Evolutionary conservation across 2,329 filamentous ascomycete genomes (phyloP).

Genomic region (Saccharata proteae): DNA sequence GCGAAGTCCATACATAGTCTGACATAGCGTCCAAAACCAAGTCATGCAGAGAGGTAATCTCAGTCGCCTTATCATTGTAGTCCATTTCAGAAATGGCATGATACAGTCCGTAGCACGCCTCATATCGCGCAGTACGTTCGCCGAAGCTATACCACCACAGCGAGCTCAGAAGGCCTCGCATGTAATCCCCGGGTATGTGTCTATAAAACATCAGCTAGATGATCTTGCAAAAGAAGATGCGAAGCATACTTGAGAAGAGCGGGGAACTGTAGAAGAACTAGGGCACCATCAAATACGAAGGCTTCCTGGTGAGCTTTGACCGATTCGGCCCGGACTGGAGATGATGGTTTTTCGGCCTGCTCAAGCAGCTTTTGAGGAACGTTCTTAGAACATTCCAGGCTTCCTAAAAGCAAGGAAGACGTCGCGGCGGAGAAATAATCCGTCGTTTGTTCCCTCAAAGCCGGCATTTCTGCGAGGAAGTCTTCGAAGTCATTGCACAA

Average conservation of each 20-base stretch:
- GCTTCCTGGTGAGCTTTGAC: slow-evolving; percentile 3
- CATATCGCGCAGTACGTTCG: slow-evolving; percentile 5
- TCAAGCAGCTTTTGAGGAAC: not conserved
- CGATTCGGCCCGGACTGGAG: too few species aligned
- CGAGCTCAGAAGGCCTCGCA: slow-evolving; percentile 4
- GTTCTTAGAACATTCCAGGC: not conserved
- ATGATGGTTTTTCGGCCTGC: slow-evolving; percentile 1
- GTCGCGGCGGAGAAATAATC: slow-evolving; percentile 7
- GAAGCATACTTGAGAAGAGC: slow-evolving; percentile 2
- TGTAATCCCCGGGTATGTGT: slow-evolving; percentile 3
- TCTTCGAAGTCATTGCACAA: slow-evolving; percentile 8
- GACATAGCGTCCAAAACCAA: slow-evolving; percentile 8
- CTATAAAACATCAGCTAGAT: not conserved
- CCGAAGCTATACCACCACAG: slow-evolving; percentile 8
- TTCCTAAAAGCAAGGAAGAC: not conserved
- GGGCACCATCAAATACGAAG: slow-evolving; percentile 5
- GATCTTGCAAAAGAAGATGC: not conserved
- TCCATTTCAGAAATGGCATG: slow-evolving; percentile 1
- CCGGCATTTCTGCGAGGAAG: too few species aligned
- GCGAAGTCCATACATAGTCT: slow-evolving; percentile 5
- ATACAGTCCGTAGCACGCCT: not conserved
- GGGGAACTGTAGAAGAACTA: slow-evolving; percentile 6
- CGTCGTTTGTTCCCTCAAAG: slow-evolving; percentile 8
- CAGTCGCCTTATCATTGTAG: too few species aligned
- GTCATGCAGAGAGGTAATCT: too few species aligned